A percentile compares a stretch with the other conserved stretches of the same genome.
phyloP scores from a whole-genome alignment of 768 basidiomycete species.

The Russula vinacea region DNA sequence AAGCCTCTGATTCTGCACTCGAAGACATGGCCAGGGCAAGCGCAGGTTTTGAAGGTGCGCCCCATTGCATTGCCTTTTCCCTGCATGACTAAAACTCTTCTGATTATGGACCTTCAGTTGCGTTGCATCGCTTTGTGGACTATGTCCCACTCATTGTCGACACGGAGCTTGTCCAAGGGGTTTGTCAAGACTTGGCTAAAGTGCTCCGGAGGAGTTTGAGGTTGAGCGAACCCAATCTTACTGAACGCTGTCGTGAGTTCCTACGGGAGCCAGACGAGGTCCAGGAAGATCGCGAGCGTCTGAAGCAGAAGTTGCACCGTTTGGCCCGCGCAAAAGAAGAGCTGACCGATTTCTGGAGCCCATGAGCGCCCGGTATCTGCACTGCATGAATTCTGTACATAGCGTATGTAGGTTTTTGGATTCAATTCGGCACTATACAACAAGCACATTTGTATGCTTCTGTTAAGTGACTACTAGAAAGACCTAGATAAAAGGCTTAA shows the following conservation, averaged over 20 bases:
- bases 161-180: conserved; percentile 22
- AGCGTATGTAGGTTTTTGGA: neutral
- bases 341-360: conserved; percentile 3
- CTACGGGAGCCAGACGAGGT: conserved; percentile 16
- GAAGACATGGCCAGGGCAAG: conserved; percentile 24
- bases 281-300: neutral
- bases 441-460: neutral
- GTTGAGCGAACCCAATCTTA: conserved; percentile 6
- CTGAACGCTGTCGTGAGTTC: conserved; percentile 12
- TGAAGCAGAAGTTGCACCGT: conserved; percentile 8
- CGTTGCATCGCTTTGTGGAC: conserved; percentile 22
- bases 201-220: conserved; percentile 10
- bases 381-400: neutral
- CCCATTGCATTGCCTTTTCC: neutral
- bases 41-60: conserved; percentile 28
- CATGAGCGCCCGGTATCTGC: neutral
- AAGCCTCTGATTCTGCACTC: conserved; percentile 9
- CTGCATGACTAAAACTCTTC: neutral
- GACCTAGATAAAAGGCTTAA: conserved; percentile 63
- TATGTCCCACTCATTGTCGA: conserved; percentile 24
- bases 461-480: conserved; percentile 34
- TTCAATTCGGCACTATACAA: neutral
- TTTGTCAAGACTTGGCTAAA: neutral
- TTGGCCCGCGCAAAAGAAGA: conserved; percentile 12
- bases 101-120: conserved; percentile 2